Evolutionary conservation across 768 basidiomycete species (phyloP), one percentile per base, ranked within the genome.

Genomic region (Piloderma croceum): DNA sequence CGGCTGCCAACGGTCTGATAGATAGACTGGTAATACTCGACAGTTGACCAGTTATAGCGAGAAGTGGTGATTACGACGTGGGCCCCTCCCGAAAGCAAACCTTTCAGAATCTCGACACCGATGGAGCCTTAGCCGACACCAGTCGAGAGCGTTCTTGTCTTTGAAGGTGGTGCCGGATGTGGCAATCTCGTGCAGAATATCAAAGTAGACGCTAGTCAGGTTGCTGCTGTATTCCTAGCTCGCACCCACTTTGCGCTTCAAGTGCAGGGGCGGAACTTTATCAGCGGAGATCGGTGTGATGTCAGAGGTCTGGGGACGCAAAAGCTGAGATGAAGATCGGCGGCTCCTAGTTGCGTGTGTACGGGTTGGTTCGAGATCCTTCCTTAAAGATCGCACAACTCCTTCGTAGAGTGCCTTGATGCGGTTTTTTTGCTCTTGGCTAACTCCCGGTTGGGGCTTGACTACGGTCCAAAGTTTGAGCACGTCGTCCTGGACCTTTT

Each of bases 101-200:
- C 96, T 63, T 96, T 98, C 47, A 99, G 74, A 47, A 99, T 88
- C 64, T 98, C 96, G 36, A 96, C 88, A 43, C 96, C 96, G 50
- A 99, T 99, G 3, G 92, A 96, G 10, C 91, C 94, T 58, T 91
- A 94, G 37, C 96, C 96, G 38, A 98, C 96, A 56, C 96, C 96
- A 24, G 96, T 99, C 22, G 13, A 99, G 77, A 3, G 96, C 96
- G 54, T 98, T 98, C 76, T 98, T 99, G 71, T 93, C 94, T 63
- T 94, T 88, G 77, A 98, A 99, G 1, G 92, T 93, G 1, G 93
- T 97, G 10, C 96, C 96, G 4, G 94, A 91, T 0, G 96, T 97
- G 5, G 96, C 96, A 52, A 99, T 98, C 65, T 99, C 96, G 58
- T 93, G 90, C 24, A 99, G 73, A 51, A 99, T 85, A 56, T 99